These are phyloP conservation scores for Lactuca saligna DNA, from an alignment of 129 eudicot species.

Conservation along the genomic window DNA sequence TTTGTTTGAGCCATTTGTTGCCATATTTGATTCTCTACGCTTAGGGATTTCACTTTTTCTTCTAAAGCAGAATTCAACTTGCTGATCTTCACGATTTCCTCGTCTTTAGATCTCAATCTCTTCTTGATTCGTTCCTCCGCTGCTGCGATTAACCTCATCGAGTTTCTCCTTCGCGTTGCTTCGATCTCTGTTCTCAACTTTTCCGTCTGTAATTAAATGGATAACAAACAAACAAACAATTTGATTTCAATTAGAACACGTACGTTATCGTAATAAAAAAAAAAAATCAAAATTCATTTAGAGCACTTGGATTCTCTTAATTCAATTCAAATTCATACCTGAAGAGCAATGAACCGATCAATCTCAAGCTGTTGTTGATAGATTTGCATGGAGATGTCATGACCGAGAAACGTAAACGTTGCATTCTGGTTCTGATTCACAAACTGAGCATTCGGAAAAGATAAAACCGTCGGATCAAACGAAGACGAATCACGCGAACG, in stretches of 20 bases:
- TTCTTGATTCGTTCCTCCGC: conserved; percentile 49
- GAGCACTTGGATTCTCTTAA: not conserved
- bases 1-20: conserved; percentile 78
- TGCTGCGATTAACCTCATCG: conserved; percentile 54
- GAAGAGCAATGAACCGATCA: conserved; percentile 47
- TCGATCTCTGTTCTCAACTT: conserved; percentile 62
- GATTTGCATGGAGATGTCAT: conserved; percentile 57
- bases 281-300: not conserved
- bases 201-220: conserved; percentile 43
- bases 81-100: conserved; percentile 56
- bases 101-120: conserved; percentile 53
- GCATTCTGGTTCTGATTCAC: conserved; percentile 27
- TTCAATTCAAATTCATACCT: conserved; percentile 20
- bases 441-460: conserved; percentile 29
- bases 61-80: conserved; percentile 58
- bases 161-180: conserved; percentile 44
- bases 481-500: conserved; percentile 45
- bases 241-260: not conserved
- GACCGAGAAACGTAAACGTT: conserved; percentile 64
- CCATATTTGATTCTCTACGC: conserved; percentile 72
- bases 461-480: conserved; percentile 23
- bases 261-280: no score
- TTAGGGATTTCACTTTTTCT: conserved; percentile 59
- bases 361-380: conserved; percentile 63
- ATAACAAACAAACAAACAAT: not conserved